Evolutionary conservation across 176 grass and related monocot genomes (phyloP).

Genomic region (Hsuehochloa calcarea): DNA sequence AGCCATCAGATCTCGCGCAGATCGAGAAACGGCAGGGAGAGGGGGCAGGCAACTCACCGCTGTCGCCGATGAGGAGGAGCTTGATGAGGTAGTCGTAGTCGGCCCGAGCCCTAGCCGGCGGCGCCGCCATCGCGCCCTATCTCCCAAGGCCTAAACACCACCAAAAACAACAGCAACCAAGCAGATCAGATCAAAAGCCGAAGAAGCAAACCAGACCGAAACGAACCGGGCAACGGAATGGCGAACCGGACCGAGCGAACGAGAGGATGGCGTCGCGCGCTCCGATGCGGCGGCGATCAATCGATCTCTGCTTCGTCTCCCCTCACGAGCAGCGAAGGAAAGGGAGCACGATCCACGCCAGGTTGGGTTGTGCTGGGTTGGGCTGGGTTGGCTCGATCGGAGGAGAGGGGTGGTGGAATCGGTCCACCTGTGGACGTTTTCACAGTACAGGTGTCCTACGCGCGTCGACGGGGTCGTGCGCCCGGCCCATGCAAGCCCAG

Average conservation of each 20-base stretch:
- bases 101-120: conserved; percentile 56
- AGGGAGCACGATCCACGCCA: neutral
- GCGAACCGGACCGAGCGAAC: neutral
- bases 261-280: neutral
- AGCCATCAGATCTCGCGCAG: conserved; percentile 27
- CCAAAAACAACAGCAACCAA: neutral
- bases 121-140: conserved; percentile 45
- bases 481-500: neutral
- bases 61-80: conserved; percentile 61
- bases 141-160: conserved; percentile 27
- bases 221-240: neutral
- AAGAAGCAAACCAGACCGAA: neutral
- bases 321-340: conserved; percentile 3
- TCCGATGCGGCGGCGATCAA: conserved; percentile 11
- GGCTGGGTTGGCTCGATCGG: conserved; percentile 30
- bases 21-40: neutral
- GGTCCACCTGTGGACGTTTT: conserved; percentile 21
- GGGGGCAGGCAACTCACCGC: conserved; percentile 36
- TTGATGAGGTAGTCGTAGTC: conserved; percentile 68
- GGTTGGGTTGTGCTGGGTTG: neutral
- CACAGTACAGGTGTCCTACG: neutral
- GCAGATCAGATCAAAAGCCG: conserved; percentile 17
- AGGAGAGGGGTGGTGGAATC: conserved; percentile 7
- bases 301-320: neutral
- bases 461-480: neutral